Evolutionary conservation across 805 yeast species (phyloP).

Genomic region (Metschnikowia cerradonensis): DNA sequence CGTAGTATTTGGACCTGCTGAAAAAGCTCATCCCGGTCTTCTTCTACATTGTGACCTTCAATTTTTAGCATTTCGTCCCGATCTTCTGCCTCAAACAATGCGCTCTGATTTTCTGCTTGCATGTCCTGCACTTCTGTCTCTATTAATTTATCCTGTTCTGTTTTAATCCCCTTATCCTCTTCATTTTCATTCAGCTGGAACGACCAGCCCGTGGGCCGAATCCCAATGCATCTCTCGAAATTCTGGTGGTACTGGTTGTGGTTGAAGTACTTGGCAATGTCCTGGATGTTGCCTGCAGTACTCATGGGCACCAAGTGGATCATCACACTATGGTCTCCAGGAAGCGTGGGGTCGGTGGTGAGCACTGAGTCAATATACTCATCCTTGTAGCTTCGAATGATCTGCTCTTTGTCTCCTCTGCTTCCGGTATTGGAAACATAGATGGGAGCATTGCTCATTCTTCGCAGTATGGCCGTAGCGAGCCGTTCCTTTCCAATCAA

Average conservation of each 20-base stretch:
- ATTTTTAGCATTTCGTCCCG: background rate
- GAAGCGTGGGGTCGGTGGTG: conserved; percentile 33
- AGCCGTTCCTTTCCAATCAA: conserved; percentile 89
- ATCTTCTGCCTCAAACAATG: background rate
- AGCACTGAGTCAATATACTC: conserved; percentile 32
- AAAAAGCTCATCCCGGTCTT: background rate
- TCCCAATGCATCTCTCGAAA: conserved; percentile 63
- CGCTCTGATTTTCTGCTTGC: background rate
- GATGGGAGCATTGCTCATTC: conserved; percentile 46
- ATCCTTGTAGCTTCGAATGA: conserved; percentile 45
- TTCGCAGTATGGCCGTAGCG: conserved; percentile 61
- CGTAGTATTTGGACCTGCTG: conserved; percentile 13
- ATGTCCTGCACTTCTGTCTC: conserved; percentile 9
- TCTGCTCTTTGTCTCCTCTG: conserved; percentile 36
- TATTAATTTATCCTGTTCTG: conserved; percentile 2
- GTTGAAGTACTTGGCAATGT: conserved; percentile 48
- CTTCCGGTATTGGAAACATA: conserved; percentile 49
- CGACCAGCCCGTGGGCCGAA: conserved; percentile 92
- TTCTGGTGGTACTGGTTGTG: conserved; percentile 39
- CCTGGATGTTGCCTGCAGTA: conserved; percentile 43
- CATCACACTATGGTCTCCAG: conserved; percentile 43
- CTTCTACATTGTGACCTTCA: background rate
- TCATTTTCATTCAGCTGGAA: conserved; percentile 23
- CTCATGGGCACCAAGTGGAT: conserved; percentile 73
- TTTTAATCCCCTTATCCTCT: too few relatives aligned